phyloP scores from a whole-genome alignment of 371 early-diverging fungal species.

The Funneliformis caledonium region DNA sequence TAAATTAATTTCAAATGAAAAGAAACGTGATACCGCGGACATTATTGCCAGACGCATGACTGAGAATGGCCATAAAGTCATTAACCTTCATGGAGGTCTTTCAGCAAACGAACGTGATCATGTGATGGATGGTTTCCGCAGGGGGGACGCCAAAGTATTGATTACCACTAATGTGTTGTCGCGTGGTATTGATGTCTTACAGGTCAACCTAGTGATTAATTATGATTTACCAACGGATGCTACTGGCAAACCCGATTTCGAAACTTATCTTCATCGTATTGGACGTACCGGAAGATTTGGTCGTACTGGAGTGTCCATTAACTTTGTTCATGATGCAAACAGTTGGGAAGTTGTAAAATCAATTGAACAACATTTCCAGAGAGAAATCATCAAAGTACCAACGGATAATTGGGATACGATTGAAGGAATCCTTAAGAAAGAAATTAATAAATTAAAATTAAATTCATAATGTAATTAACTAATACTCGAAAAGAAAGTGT shows the following conservation, averaged over 20 bases:
- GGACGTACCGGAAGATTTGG: slow-evolving; percentile 99
- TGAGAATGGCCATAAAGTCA: slow-evolving; percentile 83
- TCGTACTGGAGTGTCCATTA: slow-evolving; percentile 94
- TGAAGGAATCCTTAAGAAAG: slow-evolving; percentile 78
- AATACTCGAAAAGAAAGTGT: too few species aligned
- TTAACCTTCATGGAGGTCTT: slow-evolving; percentile 89
- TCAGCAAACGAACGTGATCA: slow-evolving; percentile 83
- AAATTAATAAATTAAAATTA: slow-evolving; percentile 50
- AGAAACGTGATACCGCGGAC: slow-evolving; percentile 84
- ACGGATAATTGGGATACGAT: slow-evolving; percentile 80
- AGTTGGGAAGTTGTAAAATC: slow-evolving; percentile 72
- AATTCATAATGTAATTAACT: not conserved
- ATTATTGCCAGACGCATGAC: slow-evolving; percentile 76
- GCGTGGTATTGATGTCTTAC: slow-evolving; percentile 97
- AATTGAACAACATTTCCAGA: slow-evolving; percentile 78
- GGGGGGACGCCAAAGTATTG: slow-evolving; percentile 91
- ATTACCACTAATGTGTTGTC: slow-evolving; percentile 97
- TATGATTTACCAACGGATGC: slow-evolving; percentile 89
- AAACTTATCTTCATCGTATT: slow-evolving; percentile 98
- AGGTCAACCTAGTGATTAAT: slow-evolving; percentile 97
- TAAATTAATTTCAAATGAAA: slow-evolving; percentile 40
- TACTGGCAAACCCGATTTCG: slow-evolving; percentile 71
- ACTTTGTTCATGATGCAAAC: slow-evolving; percentile 87
- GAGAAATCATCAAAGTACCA: slow-evolving; percentile 75
- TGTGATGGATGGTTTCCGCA: slow-evolving; percentile 93